Conservation (phyloP, 345 rosid genomes). For the Jatropha curcas region DNA sequence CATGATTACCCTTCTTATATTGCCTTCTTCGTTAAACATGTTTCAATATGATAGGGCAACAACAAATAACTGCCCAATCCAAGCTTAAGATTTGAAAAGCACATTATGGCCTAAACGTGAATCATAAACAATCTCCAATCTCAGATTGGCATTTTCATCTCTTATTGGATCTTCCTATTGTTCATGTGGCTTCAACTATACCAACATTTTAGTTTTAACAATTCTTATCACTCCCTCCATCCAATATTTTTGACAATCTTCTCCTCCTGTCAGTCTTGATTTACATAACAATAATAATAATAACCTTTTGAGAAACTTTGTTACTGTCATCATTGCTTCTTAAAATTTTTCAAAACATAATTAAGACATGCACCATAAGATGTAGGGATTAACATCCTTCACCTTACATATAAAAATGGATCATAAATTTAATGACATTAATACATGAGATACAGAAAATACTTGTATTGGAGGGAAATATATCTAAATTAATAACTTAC, state of each 20-base stretch:
- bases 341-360: neutral
- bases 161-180: too few species aligned
- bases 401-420: neutral
- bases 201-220: too few species aligned
- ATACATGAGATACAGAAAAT: neutral
- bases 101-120: too few species aligned
- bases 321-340: neutral
- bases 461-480: neutral
- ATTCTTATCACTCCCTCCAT: too few species aligned
- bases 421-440: neutral
- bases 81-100: neutral
- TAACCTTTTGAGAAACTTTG: neutral
- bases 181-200: too few species aligned
- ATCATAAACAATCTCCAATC: too few species aligned
- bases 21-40: neutral
- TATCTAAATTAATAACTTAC: slow-evolving; percentile 41
- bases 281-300: neutral
- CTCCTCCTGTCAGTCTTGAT: too few species aligned
- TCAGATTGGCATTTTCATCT: too few species aligned
- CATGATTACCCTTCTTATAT: neutral
- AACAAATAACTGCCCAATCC: neutral
- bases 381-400: neutral
- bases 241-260: too few species aligned
- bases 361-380: neutral
- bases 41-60: neutral